Base-by-base conservation (phyloP, 345 rosid species). In the Linum trigynum region DNA sequence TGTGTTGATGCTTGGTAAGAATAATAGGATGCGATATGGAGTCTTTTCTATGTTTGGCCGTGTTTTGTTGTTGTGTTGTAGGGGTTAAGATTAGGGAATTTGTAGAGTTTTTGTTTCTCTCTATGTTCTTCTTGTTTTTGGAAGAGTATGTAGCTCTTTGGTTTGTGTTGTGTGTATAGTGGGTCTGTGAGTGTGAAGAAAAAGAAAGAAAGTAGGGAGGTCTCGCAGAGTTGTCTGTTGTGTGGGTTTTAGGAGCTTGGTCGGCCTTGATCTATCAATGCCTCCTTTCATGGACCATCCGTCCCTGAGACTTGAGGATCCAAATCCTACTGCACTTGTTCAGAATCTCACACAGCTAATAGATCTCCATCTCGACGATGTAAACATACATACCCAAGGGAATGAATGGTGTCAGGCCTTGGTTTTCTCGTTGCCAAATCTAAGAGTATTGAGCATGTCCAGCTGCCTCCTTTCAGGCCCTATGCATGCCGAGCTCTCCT, bases 331-430 rank as follows among this genome's bases (percentile, higher is more conserved):
- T 5, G 5, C 10, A 0, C 61, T 58, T 17, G 61, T 58, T 58
- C 61, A 58, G 4, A 58, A 58, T 58, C 38, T 58, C 61, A 58
- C 61, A 11, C 38, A 58, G 5, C 61, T 58, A 32, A 58, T 12
- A 3, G 61, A 58, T 17, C 61, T 58, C 36, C 61, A 12, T 15
- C 61, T 58, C 35, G 61, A 58, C 35, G 61, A 14, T 3, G 61
- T 58, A 4, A 7, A 58, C 38, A 4, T 58, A 45, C 11, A 9
- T 14, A 14, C 51, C 9, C 51, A 45, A 45, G 51, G 51, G 51
- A 45, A 45, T 9, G 51, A 45, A 14, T 45, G 51, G 51, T 45
- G 51, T 7, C 51, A 45, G 2, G 51, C 51, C 9, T 45, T 45
- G 9, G 7, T 14, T 45, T 45, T 14, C 1, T 45, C 51, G 11